Base-by-base conservation (phyloP, 2,329 filamentous ascomycete species). In the Beauveria sp. region DNA sequence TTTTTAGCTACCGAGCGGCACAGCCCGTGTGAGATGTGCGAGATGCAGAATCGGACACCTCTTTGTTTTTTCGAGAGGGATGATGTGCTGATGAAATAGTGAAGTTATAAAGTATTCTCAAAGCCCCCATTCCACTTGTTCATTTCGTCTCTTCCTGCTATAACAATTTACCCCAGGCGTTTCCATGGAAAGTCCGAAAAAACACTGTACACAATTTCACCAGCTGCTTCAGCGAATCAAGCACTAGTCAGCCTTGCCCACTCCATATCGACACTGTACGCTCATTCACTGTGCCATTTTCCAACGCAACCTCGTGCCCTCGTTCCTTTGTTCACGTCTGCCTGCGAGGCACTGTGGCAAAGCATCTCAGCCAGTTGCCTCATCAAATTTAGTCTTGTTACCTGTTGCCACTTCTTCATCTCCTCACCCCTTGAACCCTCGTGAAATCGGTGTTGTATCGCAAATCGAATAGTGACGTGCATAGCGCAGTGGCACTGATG, bases 271-370 rank as follows among this genome's bases (percentile, higher is more conserved):
- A 59, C 46, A 59, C 56, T 50, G 56, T 59, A 18, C 46, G 2
- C 6, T 22, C 9, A 4, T 31, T 5, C 46, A 43, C 57, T 43
- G 40, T 55, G 53, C 40, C 26, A 52, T 22, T 60, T n/a, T 38
- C 16, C 18, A 40, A 31, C 40, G n/a, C 34, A 22, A 60, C 40
- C 49, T 38, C 26, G 40, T 34, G 48, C 26, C 24, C 31, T 14
- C 31, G 28, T 22, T 8, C 9, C 5, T 16, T 38, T 16, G 12
- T 52, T 16, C 26, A 57, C 42, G 48, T 52, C 57, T 52, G 57
- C 49, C 49, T 60, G 20, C 49, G 26, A 60, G 49, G 57, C 57
- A 60, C 6, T 34, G 49, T 34, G 49, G 57, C 57, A 26, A 52
- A 42, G 45, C 49, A 52, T n/a, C 38, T 60, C 34, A 26, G 9